A percentile compares a stretch with the other conserved stretches of the same genome.
phyloP scores from a whole-genome alignment of 2,329 filamentous ascomycete species.

The Phaeosphaeriaceae sp. region DNA sequence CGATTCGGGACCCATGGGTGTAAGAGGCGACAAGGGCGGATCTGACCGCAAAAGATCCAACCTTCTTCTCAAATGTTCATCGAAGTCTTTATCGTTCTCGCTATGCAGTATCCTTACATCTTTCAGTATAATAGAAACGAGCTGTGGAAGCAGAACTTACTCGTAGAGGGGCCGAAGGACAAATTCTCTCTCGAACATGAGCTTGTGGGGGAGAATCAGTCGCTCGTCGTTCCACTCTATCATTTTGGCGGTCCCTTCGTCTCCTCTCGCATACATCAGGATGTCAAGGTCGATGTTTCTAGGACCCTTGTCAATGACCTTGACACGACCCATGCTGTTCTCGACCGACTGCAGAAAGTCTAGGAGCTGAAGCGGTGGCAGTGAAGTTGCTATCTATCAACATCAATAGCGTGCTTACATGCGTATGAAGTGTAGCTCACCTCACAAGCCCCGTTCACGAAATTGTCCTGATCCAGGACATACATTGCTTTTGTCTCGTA shows the following conservation, averaged over 20 bases:
- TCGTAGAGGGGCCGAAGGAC: conserved; percentile 87
- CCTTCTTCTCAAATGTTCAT: background rate
- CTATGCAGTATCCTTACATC: conserved; percentile 31
- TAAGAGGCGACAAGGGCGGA: conserved; percentile 49
- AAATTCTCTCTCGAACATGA: conserved; percentile 91
- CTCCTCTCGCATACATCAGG: conserved; percentile 69
- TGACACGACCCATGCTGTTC: conserved; percentile 77
- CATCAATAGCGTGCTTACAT: conserved; percentile 8
- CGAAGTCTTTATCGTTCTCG: conserved; percentile 8
- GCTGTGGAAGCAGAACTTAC: conserved; percentile 55
- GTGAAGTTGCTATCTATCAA: conserved; percentile 76
- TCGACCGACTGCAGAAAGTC: conserved; percentile 87
- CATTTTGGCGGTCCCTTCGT: background rate
- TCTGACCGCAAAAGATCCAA: conserved; percentile 32
- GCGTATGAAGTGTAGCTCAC: conserved; percentile 59
- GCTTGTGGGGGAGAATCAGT: conserved; percentile 82
- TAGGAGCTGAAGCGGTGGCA: conserved; percentile 78
- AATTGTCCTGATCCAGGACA: conserved; percentile 84
- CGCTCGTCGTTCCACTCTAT: conserved; percentile 62
- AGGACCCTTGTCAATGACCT: conserved; percentile 90
- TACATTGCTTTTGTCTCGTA: conserved; percentile 99
- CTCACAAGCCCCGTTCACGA: conserved; percentile 93
- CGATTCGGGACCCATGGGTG: conserved; percentile 45
- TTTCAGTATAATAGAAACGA: conserved; percentile 14
- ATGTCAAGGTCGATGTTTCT: conserved; percentile 96